phyloP scores from a whole-genome alignment of 2,329 filamentous ascomycete genomes.

The Endocalyx cinctus region DNA sequence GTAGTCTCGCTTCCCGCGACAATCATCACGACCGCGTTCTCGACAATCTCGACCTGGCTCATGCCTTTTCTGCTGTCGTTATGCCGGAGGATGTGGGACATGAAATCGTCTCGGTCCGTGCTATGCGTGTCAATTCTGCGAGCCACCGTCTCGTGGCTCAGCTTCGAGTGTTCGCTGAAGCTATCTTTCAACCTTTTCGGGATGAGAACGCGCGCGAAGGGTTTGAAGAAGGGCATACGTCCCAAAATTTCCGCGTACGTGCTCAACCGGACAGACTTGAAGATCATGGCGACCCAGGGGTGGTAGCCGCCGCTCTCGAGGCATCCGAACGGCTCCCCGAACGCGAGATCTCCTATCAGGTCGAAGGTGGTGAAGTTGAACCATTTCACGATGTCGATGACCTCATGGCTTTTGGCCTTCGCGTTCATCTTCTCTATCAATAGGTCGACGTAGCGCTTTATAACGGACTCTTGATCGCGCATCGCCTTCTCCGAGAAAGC shows the following conservation, averaged over 20 bases:
- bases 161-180: slow-evolving; percentile 10
- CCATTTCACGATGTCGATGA: slow-evolving; percentile 6
- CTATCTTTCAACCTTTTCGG: slow-evolving; percentile 12
- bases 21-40: slow-evolving; percentile 16
- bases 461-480: slow-evolving; percentile 9
- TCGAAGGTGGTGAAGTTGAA: slow-evolving; percentile 16
- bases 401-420: background rate
- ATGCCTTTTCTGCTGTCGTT: slow-evolving; percentile 7
- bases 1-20: slow-evolving; percentile 14
- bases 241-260: too few species aligned
- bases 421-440: slow-evolving; percentile 4
- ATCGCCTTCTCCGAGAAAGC: slow-evolving; percentile 12
- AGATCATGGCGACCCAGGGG: slow-evolving; percentile 12
- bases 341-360: slow-evolving; percentile 16
- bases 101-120: slow-evolving; percentile 16
- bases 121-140: slow-evolving; percentile 16
- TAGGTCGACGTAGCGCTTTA: slow-evolving; percentile 3
- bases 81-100: slow-evolving; percentile 15
- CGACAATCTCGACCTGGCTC: slow-evolving; percentile 13
- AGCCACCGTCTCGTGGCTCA: slow-evolving; percentile 21
- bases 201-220: slow-evolving; percentile 14
- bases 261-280: slow-evolving; percentile 7
- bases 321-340: slow-evolving; percentile 14
- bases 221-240: slow-evolving; percentile 12
- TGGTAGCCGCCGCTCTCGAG: slow-evolving; percentile 11